phyloP scores from a whole-genome alignment of 768 basidiomycete species.

The Mycena maculata region DNA sequence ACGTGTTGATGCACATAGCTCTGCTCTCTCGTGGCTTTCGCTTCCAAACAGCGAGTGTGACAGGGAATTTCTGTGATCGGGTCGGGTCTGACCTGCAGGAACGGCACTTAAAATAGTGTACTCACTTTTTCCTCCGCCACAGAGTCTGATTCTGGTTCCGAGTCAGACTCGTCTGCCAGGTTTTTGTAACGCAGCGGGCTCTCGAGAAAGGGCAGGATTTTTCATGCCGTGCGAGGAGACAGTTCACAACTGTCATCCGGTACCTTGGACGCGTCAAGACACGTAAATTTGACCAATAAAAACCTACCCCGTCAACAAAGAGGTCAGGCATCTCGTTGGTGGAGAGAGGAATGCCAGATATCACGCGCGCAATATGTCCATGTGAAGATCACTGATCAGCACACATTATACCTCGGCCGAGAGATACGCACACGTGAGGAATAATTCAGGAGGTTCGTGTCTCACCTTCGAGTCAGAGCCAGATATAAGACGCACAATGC shows the following conservation, averaged over 20 bases:
- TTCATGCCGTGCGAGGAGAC: too few relatives aligned
- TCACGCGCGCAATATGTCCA: too few relatives aligned
- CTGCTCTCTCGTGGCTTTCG: background rate
- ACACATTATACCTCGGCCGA: background rate
- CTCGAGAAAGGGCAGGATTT: too few relatives aligned
- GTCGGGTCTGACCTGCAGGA: too few relatives aligned
- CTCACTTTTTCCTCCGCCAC: background rate
- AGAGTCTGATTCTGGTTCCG: too few relatives aligned
- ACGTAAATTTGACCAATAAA: too few relatives aligned
- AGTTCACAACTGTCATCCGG: too few relatives aligned
- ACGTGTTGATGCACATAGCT: background rate
- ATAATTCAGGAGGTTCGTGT: background rate
- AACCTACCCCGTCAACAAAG: background rate
- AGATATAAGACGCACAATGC: background rate
- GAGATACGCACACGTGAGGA: constrained; percentile 6
- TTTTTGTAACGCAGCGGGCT: background rate
- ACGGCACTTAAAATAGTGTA: too few relatives aligned
- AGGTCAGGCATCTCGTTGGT: background rate
- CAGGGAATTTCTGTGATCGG: background rate
- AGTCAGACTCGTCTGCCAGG: too few relatives aligned
- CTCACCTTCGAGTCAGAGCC: background rate
- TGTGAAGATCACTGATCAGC: too few relatives aligned
- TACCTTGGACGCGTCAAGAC: background rate
- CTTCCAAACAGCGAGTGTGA: background rate
- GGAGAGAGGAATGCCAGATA: too few relatives aligned